Conservation (phyloP, 441 rosid species). For the Euphorbia schlechtendalii region DNA sequence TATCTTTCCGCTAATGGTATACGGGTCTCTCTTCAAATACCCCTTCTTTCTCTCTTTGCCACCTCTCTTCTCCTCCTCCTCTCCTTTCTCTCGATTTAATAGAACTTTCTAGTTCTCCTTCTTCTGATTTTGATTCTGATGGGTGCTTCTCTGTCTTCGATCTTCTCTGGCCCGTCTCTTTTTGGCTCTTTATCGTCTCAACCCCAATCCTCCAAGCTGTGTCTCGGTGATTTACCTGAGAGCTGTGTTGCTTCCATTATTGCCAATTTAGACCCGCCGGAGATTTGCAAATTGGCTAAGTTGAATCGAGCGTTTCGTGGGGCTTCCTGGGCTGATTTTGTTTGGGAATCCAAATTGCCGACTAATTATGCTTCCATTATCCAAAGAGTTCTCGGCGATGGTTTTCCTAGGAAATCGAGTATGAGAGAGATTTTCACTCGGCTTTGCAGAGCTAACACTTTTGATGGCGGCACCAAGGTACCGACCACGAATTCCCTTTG, state of each 20-base stretch:
- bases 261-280: constrained; percentile 58
- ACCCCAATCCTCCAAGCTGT: constrained; percentile 17
- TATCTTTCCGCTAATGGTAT: background rate
- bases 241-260: constrained; percentile 66
- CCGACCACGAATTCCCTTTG: background rate
- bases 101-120: background rate
- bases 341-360: constrained; percentile 79
- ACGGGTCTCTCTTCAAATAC: constrained; percentile 23
- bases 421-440: constrained; percentile 63
- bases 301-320: constrained; percentile 57
- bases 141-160: constrained; percentile 55
- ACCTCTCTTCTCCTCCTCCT: background rate
- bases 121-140: constrained; percentile 20
- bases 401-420: constrained; percentile 35
- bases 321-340: constrained; percentile 81
- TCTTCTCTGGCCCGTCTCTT: constrained; percentile 22
- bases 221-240: constrained; percentile 80
- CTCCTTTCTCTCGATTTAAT: background rate
- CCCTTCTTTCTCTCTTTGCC: background rate
- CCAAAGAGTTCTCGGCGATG: constrained; percentile 38
- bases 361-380: constrained; percentile 38
- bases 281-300: constrained; percentile 49
- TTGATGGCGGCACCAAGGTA: constrained; percentile 73
- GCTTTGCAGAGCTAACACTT: constrained; percentile 47
- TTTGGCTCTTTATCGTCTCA: constrained; percentile 8